Conservation (phyloP, 2,329 filamentous ascomycete species). For the Onygenales sp. region DNA sequence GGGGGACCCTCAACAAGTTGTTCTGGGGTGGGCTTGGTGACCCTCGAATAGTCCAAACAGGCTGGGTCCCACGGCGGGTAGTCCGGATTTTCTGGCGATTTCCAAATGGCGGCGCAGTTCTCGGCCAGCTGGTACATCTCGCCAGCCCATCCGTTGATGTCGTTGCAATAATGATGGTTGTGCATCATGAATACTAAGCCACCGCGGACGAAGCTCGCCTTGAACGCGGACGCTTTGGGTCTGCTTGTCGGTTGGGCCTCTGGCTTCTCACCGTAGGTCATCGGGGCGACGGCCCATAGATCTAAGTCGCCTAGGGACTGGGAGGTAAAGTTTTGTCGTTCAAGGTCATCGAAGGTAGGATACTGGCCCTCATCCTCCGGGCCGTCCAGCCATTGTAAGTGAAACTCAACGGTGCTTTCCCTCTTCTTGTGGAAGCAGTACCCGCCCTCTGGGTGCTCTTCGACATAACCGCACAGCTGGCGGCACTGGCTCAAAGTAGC, state of each 20-base stretch:
- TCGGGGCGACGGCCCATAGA: conserved; percentile 26
- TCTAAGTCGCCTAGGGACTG: conserved; percentile 24
- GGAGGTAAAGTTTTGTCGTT: conserved; percentile 25
- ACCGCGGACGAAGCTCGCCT: conserved; percentile 34
- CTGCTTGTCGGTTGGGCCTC: conserved; percentile 26
- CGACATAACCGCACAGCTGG: conserved; percentile 32
- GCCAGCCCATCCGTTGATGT: conserved; percentile 35
- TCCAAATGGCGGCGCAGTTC: conserved; percentile 28
- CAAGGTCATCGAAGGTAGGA: conserved; percentile 32
- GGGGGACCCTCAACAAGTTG: conserved; percentile 24
- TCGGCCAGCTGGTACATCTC: conserved; percentile 34
- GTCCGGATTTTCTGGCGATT: conserved; percentile 8
- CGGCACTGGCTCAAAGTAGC: conserved; percentile 28
- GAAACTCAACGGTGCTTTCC: conserved; percentile 25
- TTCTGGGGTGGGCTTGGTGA: conserved; percentile 22
- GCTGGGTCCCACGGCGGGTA: conserved; percentile 28
- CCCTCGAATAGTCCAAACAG: conserved; percentile 26
- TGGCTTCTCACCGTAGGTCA: conserved; percentile 33
- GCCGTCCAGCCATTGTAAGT: conserved; percentile 30
- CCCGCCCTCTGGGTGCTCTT: conserved; percentile 27
- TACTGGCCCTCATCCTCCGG: conserved; percentile 24
- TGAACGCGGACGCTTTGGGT: conserved; percentile 29
- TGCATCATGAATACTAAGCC: conserved; percentile 36
- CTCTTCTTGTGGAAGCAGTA: conserved; percentile 29
- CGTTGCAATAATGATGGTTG: conserved; percentile 35